Conservation (phyloP, 495 filamentous ascomycete genomes). For the Hamigera avellanea region DNA sequence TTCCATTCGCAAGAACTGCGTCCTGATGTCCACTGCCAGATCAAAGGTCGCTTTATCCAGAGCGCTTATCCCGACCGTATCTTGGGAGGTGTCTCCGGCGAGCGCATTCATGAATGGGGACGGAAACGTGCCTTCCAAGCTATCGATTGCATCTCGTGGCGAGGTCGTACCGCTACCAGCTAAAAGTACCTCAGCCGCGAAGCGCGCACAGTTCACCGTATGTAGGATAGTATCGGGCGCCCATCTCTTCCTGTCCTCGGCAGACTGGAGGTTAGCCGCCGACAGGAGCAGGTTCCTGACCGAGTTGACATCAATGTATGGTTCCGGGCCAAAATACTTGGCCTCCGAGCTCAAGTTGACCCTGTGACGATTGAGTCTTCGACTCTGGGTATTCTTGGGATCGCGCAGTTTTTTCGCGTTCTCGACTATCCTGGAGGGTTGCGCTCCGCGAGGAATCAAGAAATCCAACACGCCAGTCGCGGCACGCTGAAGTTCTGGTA, state of each 20-base stretch:
- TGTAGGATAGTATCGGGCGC: slow-evolving; percentile 17
- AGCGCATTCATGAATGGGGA: slow-evolving; percentile 19
- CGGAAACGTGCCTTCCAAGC: slow-evolving; percentile 22
- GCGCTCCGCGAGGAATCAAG: slow-evolving; percentile 11
- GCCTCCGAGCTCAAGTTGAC: slow-evolving; percentile 7
- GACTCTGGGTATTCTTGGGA: slow-evolving; percentile 17
- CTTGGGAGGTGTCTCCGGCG: neutral
- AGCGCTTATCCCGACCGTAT: slow-evolving; percentile 14
- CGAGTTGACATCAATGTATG: slow-evolving; percentile 18
- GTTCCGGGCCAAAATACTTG: slow-evolving; percentile 12
- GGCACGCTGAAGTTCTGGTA: slow-evolving; percentile 21
- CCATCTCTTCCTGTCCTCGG: slow-evolving; percentile 9
- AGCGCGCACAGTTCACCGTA: slow-evolving; percentile 27
- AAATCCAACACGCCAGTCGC: slow-evolving; percentile 17
- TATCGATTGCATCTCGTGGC: slow-evolving; percentile 12
- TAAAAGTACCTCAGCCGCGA: slow-evolving; percentile 22
- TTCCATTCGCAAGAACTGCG: slow-evolving; percentile 21
- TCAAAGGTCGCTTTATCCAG: slow-evolving; percentile 19
- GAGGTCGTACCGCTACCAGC: slow-evolving; percentile 7
- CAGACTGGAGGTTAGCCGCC: slow-evolving; percentile 2
- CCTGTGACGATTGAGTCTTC: slow-evolving; percentile 5
- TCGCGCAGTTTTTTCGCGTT: slow-evolving; percentile 13
- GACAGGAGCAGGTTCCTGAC: slow-evolving; percentile 11
- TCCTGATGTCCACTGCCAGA: slow-evolving; percentile 30
- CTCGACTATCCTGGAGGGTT: slow-evolving; percentile 14